A percentile compares a stretch with the other conserved stretches of the same genome.
phyloP scores from a whole-genome alignment of 352 stramenopile genomes.

The Globisporangium abappressorium region DNA sequence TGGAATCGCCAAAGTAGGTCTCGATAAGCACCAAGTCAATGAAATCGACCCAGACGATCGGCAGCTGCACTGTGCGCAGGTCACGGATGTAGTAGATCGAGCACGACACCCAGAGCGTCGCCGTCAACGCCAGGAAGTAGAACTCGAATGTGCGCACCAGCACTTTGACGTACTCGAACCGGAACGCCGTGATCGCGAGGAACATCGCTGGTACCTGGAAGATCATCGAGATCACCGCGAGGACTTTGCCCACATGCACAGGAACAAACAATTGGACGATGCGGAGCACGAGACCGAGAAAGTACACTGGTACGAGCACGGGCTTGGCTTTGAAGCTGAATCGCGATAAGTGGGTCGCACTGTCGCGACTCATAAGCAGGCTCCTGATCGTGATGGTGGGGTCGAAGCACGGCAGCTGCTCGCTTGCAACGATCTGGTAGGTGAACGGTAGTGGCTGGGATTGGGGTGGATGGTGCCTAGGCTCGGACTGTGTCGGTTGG shows the following conservation, averaged over 20 bases:
- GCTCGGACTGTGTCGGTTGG: too few species aligned
- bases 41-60: constrained; percentile 8
- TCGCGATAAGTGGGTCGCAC: too few species aligned
- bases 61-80: not conserved
- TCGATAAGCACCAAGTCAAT: constrained; percentile 7
- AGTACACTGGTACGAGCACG: not conserved
- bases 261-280: too few species aligned
- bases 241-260: too few species aligned
- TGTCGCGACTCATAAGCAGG: not conserved
- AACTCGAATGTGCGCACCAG: constrained; percentile 8
- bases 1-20: not conserved
- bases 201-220: not conserved
- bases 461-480: too few species aligned
- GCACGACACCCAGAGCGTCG: not conserved
- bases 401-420: constrained; percentile 8
- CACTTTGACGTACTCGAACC: constrained; percentile 5
- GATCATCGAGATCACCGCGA: not conserved
- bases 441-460: too few species aligned
- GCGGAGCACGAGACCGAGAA: not conserved
- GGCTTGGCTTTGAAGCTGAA: not conserved
- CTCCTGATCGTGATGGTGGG: constrained; percentile 1
- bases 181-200: not conserved
- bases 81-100: not conserved
- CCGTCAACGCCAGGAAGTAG: not conserved
- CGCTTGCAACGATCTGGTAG: constrained; percentile 6